Evolutionary conservation across 495 filamentous ascomycete species (phyloP), one percentile per base, ranked within the genome.

Genomic region (Opeltia flavorubescens): DNA sequence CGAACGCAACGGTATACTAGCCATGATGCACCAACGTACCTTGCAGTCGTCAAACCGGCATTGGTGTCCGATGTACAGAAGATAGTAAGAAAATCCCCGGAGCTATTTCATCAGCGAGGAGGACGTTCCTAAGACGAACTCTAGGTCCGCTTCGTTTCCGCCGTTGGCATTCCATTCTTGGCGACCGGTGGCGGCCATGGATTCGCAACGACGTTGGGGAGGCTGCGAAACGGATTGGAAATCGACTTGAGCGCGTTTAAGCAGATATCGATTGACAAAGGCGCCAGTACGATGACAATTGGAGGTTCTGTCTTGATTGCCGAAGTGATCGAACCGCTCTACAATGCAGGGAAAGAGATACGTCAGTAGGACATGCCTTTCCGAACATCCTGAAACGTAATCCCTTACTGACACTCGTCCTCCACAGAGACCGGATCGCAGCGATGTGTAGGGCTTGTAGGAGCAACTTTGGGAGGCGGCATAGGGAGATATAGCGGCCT

Each of bases 391-490:
- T 5, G 27, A 9, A 23, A 35, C 36, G 28, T 33, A 21, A 51
- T 49, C 24, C 29, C 38, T 24, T 25, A 24, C n/a, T 15, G 23
- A 13, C 4, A 7, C 18, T 0, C 24, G n/a, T n/a, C n/a, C n/a
- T n/a, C 8, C 12, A 36, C 29, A 60, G 58, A 39, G 38, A 38
- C 38, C 28, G 58, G 56, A 30, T 31, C 46, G n/a, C 24, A 20
- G 15, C 12, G 46, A 8, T 57, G 50, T 29, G 50, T 59, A 4
- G 63, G 66, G 11, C 50, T 64, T 20, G 49, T 62, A 12, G 65
- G 65, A 7, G 42, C 48, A 2, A 49, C 55, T n/a, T 51, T 66
- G 6, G 62, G 62, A 23, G 66, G 61, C 1, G 67, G 67, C 5
- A n/a, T 58, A 11, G 59, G 62, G 4, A 50, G 54, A 0, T 42